Conservation (phyloP, 768 basidiomycete species). For the Macrolepiota fuliginosa region DNA sequence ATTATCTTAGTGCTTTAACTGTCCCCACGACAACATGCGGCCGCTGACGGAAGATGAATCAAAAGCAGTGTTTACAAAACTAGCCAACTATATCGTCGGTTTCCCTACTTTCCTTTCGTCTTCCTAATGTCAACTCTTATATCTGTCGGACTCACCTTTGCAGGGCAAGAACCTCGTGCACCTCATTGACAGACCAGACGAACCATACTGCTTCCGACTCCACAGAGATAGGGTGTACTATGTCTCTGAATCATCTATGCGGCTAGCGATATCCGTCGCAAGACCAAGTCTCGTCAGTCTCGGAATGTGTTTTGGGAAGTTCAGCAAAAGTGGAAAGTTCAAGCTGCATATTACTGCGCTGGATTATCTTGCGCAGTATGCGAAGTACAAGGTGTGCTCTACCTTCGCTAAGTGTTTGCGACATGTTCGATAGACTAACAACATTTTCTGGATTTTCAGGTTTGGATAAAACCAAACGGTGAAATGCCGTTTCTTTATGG, state of each 20-base stretch:
- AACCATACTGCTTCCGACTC: constrained; percentile 92
- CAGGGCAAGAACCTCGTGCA: constrained; percentile 97
- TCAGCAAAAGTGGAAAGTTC: constrained; percentile 96
- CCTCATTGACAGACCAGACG: constrained; percentile 91
- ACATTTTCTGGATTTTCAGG: constrained; percentile 39
- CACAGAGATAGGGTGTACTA: constrained; percentile 96
- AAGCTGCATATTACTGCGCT: constrained; percentile 93
- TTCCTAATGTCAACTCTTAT: constrained; percentile 2
- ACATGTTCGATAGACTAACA: neutral
- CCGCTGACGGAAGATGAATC: constrained; percentile 97
- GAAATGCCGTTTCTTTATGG: constrained; percentile 99
- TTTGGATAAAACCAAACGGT: constrained; percentile 99
- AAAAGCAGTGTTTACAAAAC: constrained; percentile 92
- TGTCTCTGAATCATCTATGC: constrained; percentile 93
- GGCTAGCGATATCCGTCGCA: constrained; percentile 87
- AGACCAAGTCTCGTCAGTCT: constrained; percentile 89
- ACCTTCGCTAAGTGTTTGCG: neutral
- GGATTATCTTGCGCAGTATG: constrained; percentile 93
- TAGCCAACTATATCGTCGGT: constrained; percentile 94
- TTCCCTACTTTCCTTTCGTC: neutral
- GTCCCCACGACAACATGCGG: constrained; percentile 56
- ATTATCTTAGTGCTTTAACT: neutral
- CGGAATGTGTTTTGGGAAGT: constrained; percentile 97
- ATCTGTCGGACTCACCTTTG: neutral
- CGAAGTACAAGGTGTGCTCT: constrained; percentile 86